Conservation (phyloP, 306 rosid genomes). For the Vicia sativa region DNA sequence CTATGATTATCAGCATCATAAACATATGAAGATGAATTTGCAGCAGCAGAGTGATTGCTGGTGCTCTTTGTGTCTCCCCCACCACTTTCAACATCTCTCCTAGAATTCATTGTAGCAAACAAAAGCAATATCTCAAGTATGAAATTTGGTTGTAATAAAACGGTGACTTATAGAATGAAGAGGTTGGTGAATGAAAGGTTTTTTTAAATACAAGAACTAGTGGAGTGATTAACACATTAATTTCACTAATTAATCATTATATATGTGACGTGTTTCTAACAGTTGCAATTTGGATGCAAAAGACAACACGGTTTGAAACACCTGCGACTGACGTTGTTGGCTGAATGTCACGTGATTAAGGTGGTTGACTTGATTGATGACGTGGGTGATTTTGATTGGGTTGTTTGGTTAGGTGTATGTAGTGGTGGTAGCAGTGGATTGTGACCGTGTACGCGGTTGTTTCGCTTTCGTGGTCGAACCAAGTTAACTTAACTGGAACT, state of each 20-base stretch:
- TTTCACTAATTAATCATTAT: constrained; percentile 16
- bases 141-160: constrained; percentile 22
- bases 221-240: constrained; percentile 18
- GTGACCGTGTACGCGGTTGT: constrained; percentile 17
- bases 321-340: neutral
- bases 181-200: constrained; percentile 32
- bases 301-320: neutral
- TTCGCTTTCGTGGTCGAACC: constrained; percentile 21
- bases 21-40: constrained; percentile 40
- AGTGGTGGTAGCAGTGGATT: constrained; percentile 3
- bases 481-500: neutral
- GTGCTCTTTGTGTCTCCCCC: constrained; percentile 44
- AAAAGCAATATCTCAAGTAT: constrained; percentile 4
- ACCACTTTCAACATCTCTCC: constrained; percentile 60
- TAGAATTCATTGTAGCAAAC: constrained; percentile 31
- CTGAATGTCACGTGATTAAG: no score
- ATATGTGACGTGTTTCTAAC: constrained; percentile 43
- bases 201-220: constrained; percentile 36
- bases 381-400: constrained; percentile 5
- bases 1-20: constrained; percentile 60
- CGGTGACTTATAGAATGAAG: constrained; percentile 24
- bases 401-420: neutral
- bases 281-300: constrained; percentile 17
- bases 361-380: neutral
- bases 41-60: constrained; percentile 31